Conservation (phyloP, 2,329 filamentous ascomycete genomes). For the Colletotrichum aenigma region DNA sequence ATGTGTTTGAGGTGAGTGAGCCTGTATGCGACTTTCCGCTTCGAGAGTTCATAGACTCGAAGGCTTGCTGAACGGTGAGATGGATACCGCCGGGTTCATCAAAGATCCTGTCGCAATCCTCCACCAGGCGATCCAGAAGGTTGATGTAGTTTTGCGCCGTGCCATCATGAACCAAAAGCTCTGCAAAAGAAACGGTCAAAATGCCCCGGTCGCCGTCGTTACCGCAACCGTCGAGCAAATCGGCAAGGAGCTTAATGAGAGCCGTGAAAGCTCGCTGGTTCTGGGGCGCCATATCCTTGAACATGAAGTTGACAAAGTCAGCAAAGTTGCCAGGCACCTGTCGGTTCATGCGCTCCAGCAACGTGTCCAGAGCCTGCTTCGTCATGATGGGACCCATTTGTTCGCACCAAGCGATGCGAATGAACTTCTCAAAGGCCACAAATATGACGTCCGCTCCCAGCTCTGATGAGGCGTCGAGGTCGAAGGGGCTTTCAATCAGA, state of each 20-base stretch:
- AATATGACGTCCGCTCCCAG: constrained; percentile 84
- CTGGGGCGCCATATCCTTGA: constrained; percentile 70
- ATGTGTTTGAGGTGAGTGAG: constrained; percentile 84
- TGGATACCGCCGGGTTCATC: constrained; percentile 55
- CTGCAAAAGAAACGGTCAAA: constrained; percentile 86
- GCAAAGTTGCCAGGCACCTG: constrained; percentile 75
- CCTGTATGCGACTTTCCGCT: constrained; percentile 69
- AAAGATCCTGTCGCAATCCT: constrained; percentile 89
- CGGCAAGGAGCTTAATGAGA: constrained; percentile 83
- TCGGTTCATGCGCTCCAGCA: constrained; percentile 73
- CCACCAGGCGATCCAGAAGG: constrained; percentile 84
- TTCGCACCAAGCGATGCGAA: constrained; percentile 85
- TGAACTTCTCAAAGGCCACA: constrained; percentile 91
- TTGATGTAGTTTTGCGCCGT: constrained; percentile 86
- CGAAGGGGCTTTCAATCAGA: constrained; percentile 81
- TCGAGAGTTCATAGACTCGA: constrained; percentile 65
- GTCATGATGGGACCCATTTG: constrained; percentile 87
- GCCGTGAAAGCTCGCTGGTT: constrained; percentile 80
- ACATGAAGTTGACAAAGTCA: constrained; percentile 69
- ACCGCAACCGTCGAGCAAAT: constrained; percentile 85
- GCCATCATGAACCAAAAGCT: constrained; percentile 80
- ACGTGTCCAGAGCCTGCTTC: constrained; percentile 68
- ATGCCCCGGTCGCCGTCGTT: constrained; percentile 92
- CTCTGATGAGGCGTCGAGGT: constrained; percentile 76
- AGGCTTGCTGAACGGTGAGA: constrained; percentile 40